Evolutionary conservation across 352 stramenopile species (phyloP).

Genomic region (Globisporangium paroecandrum): DNA sequence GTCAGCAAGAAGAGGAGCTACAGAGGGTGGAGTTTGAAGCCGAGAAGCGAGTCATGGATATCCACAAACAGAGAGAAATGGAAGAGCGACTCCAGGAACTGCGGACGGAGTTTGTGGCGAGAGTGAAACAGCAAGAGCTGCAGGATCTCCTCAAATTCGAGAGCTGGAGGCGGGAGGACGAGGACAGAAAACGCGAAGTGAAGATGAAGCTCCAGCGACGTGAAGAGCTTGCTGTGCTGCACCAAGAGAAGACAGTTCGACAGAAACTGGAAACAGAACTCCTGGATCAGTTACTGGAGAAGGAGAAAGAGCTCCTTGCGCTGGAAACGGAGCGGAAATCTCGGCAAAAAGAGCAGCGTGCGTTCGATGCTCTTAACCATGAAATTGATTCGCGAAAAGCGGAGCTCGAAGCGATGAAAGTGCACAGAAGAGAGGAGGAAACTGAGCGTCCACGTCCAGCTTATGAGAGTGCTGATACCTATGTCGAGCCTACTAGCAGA

Average conservation of each 20-base stretch:
- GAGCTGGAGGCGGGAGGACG: slow-evolving; percentile 70
- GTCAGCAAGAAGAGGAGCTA: slow-evolving; percentile 74
- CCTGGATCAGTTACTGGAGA: slow-evolving; percentile 32
- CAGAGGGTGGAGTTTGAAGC: slow-evolving; percentile 70
- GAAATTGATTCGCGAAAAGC: slow-evolving; percentile 21
- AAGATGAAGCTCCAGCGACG: slow-evolving; percentile 32
- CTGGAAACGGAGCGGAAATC: slow-evolving; percentile 31
- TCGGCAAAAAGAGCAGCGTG: slow-evolving; percentile 28
- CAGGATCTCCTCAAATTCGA: slow-evolving; percentile 67
- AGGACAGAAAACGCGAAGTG: slow-evolving; percentile 33
- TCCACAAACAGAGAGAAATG: slow-evolving; percentile 59
- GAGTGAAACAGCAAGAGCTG: slow-evolving; percentile 69
- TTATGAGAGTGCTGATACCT: background rate
- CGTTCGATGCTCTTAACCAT: slow-evolving; percentile 26
- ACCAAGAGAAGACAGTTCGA: slow-evolving; percentile 53
- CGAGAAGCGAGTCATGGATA: slow-evolving; percentile 51
- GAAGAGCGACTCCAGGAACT: slow-evolving; percentile 65
- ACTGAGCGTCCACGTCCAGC: background rate
- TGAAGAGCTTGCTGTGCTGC: slow-evolving; percentile 41
- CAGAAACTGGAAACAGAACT: slow-evolving; percentile 52
- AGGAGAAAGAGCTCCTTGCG: slow-evolving; percentile 46
- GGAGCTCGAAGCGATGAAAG: slow-evolving; percentile 9
- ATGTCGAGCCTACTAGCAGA: background rate
- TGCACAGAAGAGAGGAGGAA: background rate
- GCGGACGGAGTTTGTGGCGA: slow-evolving; percentile 66